A percentile compares a stretch with the other conserved stretches of the same genome.
phyloP scores from a whole-genome alignment of 164 flowering plant species.

The Aristolochia fimbriata region DNA sequence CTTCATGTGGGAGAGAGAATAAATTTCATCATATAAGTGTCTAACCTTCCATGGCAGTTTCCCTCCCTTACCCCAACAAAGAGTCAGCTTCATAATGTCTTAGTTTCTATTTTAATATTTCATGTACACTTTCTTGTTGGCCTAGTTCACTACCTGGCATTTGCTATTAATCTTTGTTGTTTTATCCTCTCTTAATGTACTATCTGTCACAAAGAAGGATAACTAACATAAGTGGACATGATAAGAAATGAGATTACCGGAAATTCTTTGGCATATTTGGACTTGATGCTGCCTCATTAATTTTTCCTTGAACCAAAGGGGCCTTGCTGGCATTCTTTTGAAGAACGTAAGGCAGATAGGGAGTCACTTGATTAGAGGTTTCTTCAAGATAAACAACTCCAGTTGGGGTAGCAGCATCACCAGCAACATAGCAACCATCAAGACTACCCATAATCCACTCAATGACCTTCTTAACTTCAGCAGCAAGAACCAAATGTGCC shows the following conservation, averaged over 20 bases:
- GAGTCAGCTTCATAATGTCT: too few relatives aligned
- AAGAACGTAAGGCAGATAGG: constrained; percentile 24
- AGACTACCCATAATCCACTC: constrained; percentile 92
- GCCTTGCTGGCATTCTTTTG: constrained; percentile 32
- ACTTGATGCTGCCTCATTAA: constrained; percentile 42
- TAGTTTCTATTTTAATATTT: too few relatives aligned
- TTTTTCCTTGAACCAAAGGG: constrained; percentile 41
- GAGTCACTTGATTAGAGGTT: constrained; percentile 25
- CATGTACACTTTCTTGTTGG: too few relatives aligned
- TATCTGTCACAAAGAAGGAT: too few relatives aligned
- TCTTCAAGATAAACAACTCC: constrained; percentile 53
- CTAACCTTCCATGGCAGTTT: too few relatives aligned
- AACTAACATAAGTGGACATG: background rate
- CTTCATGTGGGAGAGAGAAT: too few relatives aligned
- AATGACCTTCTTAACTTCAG: constrained; percentile 91
- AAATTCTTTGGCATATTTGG: constrained; percentile 73
- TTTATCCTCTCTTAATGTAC: too few relatives aligned
- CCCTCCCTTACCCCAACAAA: too few relatives aligned
- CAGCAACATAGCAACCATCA: constrained; percentile 81
- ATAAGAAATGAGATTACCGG: constrained; percentile 37
- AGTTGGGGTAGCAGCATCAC: constrained; percentile 46
- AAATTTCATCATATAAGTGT: too few relatives aligned
- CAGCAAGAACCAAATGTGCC: constrained; percentile 90
- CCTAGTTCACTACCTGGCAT: too few relatives aligned
- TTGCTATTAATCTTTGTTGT: too few relatives aligned